Base-by-base conservation (phyloP, 176 grass and related monocot species). In the Musa schizocarpa region DNA sequence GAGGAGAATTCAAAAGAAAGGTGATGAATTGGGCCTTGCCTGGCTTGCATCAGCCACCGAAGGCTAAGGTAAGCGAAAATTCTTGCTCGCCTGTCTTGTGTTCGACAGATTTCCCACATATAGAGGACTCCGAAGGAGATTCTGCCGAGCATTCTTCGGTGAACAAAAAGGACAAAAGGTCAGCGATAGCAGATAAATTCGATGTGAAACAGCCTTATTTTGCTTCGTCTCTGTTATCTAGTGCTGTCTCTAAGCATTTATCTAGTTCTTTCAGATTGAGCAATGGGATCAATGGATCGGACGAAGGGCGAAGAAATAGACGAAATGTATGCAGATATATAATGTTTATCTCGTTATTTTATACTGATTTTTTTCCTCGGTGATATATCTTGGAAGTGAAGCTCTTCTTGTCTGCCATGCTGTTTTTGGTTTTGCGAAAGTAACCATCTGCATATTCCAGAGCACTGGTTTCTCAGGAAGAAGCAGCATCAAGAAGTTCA, bases 11-110 rank as follows among this genome's bases (percentile, higher is more conserved):
- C 27, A 58, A 54, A 62, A 56, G 49, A 68, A 82, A 29, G 11
- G 71, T 76, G 48, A 71, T 76, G 17, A 86, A 57, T 81, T 85
- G 85, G 69, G 85, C 85, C 43, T 27, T 83, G 56, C 82, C 89
- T 20, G 82, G 77, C 21, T 79, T 81, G 64, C 64, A 69, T 52
- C 29, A 24, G 17, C 48, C 55, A 52, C 75, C 75, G 0, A 77
- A 77, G 61, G 75, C 59, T 11, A 77, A 69, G 76, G 20, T 55
- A 0, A 88, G 74, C 23, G 9, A 78, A 9, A 70, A 75, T 3
- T 86, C 87, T 0, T 83, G 65, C 3, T 88, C 85, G 1, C 83
- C 87, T 11, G 71, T 76, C 29, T 92, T 80, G 29, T 86, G 48
- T 64, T 65, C 75, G 3, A 12, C 11, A 34, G 58, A 62, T 17